Percentiles rank a stretch among this genome's conserved stretches.
Evolutionary conservation across 345 rosid genomes (phyloP).

Genomic region (Arabidopsis thaliana): TAIR10.1 NC_003074.8:19494501-19495000

Average conservation of each 20-base stretch:
- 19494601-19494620: constrained; percentile 35
- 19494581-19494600: constrained; percentile 38
- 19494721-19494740: constrained; percentile 80
- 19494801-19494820: constrained; percentile 80
- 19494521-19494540: constrained; percentile 44
- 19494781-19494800: constrained; percentile 78
- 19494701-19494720: constrained; percentile 83
- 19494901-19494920: constrained; percentile 98
- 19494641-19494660: constrained; percentile 25
- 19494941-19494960: constrained; percentile 90
- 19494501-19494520: constrained; percentile 43
- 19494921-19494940: constrained; percentile 90
- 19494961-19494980: constrained; percentile 99
- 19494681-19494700: constrained; percentile 86
- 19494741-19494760: constrained; percentile 71
- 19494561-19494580: constrained; percentile 25
- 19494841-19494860: constrained; percentile 10
- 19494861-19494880: neutral
- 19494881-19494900: constrained; percentile 3
- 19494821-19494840: neutral
- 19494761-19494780: constrained; percentile 83
- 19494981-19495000: constrained; percentile 97
- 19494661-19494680: constrained; percentile 45
- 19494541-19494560: constrained; percentile 40
- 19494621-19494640: constrained; percentile 28